Evolutionary conservation across 257 asterid species (phyloP).

Genomic region (Parsonsia alboflavescens): DNA sequence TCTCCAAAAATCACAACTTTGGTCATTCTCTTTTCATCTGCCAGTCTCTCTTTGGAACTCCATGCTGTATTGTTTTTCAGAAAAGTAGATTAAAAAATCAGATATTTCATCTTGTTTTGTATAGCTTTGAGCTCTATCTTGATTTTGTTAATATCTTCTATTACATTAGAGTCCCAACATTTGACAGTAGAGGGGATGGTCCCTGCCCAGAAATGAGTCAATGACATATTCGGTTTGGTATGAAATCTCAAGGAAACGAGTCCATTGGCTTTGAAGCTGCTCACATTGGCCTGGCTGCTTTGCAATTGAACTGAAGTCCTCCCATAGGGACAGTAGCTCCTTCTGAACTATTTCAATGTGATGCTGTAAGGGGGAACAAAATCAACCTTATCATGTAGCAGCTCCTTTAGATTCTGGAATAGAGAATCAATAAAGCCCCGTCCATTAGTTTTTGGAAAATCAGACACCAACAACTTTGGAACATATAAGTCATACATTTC

Average conservation of each 20-base stretch:
- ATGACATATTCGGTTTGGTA: neutral
- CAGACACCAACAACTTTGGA: too few relatives aligned
- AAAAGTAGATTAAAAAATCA: too few relatives aligned
- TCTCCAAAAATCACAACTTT: too few relatives aligned
- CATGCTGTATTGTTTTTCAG: too few relatives aligned
- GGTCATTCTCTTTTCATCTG: too few relatives aligned
- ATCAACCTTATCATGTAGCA: neutral
- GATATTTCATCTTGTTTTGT: too few relatives aligned
- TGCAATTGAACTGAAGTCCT: neutral
- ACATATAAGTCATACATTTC: too few relatives aligned
- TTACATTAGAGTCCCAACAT: neutral
- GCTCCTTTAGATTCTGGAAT: neutral
- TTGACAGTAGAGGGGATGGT: too few relatives aligned
- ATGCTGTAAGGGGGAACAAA: neutral
- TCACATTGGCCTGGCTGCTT: neutral
- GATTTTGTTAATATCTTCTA: neutral
- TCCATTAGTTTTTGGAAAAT: conserved; percentile 8
- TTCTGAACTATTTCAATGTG: neutral
- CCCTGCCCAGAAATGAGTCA: neutral
- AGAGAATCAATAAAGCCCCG: neutral
- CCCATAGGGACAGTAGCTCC: too few relatives aligned
- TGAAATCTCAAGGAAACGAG: neutral
- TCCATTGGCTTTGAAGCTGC: neutral
- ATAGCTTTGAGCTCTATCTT: neutral
- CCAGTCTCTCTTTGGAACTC: too few relatives aligned